phyloP scores from a whole-genome alignment of 139 green algal genomes.

The Bryopsis sp. region DNA sequence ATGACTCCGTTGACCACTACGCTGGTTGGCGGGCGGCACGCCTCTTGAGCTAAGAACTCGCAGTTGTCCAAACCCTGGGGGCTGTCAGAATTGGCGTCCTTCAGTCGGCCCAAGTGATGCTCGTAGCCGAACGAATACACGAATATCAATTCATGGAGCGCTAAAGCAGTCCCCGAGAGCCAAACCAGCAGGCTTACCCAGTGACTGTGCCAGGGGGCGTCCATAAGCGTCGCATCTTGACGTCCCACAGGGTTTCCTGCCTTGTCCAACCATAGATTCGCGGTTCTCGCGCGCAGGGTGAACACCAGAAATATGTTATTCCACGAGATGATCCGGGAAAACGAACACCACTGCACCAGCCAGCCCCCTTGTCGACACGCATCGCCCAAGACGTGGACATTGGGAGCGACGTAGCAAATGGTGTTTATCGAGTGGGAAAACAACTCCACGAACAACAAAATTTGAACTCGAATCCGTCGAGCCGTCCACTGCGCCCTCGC shows the following conservation, averaged over 20 bases:
- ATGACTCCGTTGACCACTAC: too few species aligned
- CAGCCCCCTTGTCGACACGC: constrained; percentile 21
- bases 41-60: neutral
- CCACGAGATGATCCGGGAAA: constrained; percentile 24
- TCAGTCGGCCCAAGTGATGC: neutral
- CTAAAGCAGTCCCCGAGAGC: neutral
- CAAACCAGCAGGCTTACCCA: neutral
- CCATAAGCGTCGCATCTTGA: neutral
- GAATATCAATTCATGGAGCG: neutral
- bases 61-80: neutral
- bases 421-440: constrained; percentile 14
- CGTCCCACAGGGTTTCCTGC: neutral
- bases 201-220: neutral
- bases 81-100: neutral
- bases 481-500: neutral
- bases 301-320: constrained; percentile 29
- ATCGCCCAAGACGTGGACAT: constrained; percentile 22
- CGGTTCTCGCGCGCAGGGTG: constrained; percentile 17
- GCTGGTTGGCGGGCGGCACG: neutral
- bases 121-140: neutral
- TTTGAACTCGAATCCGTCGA: neutral
- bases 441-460: neutral
- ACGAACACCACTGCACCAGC: constrained; percentile 20
- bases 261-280: neutral
- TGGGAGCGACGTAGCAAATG: constrained; percentile 23